phyloP scores from a whole-genome alignment of 2,329 filamentous ascomycete genomes.

The Plenodomus tracheiphilus region DNA sequence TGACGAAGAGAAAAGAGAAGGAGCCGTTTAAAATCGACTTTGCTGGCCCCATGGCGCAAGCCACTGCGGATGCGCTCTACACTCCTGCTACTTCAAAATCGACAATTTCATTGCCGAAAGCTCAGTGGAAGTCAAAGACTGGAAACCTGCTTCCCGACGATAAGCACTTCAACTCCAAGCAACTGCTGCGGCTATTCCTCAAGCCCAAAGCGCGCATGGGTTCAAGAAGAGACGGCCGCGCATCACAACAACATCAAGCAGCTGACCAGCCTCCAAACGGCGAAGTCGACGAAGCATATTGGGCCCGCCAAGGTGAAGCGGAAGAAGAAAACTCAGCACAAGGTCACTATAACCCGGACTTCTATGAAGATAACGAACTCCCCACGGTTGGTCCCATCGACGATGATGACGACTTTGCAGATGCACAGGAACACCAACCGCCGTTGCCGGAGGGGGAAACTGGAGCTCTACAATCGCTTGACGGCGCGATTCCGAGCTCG shows the following conservation, averaged over 20 bases:
- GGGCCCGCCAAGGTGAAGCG: conserved; percentile 63
- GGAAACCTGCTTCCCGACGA: conserved; percentile 94
- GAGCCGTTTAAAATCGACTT: conserved; percentile 97
- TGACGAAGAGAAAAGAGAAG: conserved; percentile 84
- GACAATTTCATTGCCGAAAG: conserved; percentile 83
- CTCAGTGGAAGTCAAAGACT: conserved; percentile 93
- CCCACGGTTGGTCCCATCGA: conserved; percentile 66
- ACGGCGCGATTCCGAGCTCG: conserved; percentile 57
- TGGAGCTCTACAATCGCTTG: conserved; percentile 29
- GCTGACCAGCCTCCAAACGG: conserved; percentile 62
- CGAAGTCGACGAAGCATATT: conserved; percentile 94
- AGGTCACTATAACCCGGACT: conserved; percentile 94
- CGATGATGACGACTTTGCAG: conserved; percentile 72
- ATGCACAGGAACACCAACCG: conserved; percentile 78
- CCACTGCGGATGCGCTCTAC: conserved; percentile 75
- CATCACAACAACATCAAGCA: conserved; percentile 14
- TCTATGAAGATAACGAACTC: conserved; percentile 88
- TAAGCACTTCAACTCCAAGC: conserved; percentile 95
- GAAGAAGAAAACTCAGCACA: conserved; percentile 62
- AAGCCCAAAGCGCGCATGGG: conserved; percentile 90
- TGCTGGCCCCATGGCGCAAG: conserved; percentile 69
- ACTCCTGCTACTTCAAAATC: conserved; percentile 79
- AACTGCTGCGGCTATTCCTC: conserved; percentile 85
- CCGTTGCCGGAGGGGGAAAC: conserved; percentile 60
- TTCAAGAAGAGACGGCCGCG: conserved; percentile 58